Base-by-base conservation (phyloP, 495 filamentous ascomycete genomes). In the Penicillium taxi region DNA sequence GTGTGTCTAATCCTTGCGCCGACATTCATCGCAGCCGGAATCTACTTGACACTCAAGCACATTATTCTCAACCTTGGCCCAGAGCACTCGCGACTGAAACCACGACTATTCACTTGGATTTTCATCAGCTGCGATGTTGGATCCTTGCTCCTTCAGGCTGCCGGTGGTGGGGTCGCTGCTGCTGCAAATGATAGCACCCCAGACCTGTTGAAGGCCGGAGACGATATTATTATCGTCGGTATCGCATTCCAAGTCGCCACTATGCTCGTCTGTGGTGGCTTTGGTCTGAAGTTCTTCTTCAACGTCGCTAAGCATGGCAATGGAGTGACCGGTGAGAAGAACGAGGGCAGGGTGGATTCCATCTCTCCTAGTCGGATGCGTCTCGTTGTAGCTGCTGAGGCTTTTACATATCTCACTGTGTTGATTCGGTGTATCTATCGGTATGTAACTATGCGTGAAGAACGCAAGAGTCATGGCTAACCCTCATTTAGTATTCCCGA, bases 1-100 rank as follows among this genome's bases (percentile, higher is more conserved):
- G 72, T 74, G 52, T 77, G 76, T 51, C 64, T 84, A 47, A 74
- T 81, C 37, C 69, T 83, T 4, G 74, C 72, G 4, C 80, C 80
- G 0, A 80, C 78, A 17, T 75, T 83, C 23, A 54, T 83, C 48
- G 73, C 78, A 26, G 74, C 78, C 8, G 73, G 73, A 35, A 66
- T 83, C 47, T 84, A 84, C 54, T 66, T 83, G 3, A 81, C 76
- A 2, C 70, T 83, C 23, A 83, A 82, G 51, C 76, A 82, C 50
- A 57, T 77, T 35, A 67, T 77, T 38, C 58, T 81, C 12, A 55
- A 63, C 20, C 57, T 82, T 25, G 70, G 70, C 41, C 59, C 74
- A 9, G 39, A 56, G 18, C 64, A 76, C 38, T 80, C 77, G 7
- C 64, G 61, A 37, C 45, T 82, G 7, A 68, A 64, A 9, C 75